Evolutionary conservation across 2,329 filamentous ascomycete species (phyloP), one percentile per base, ranked within the genome.

Genomic region (Colletotrichum sp.): DNA sequence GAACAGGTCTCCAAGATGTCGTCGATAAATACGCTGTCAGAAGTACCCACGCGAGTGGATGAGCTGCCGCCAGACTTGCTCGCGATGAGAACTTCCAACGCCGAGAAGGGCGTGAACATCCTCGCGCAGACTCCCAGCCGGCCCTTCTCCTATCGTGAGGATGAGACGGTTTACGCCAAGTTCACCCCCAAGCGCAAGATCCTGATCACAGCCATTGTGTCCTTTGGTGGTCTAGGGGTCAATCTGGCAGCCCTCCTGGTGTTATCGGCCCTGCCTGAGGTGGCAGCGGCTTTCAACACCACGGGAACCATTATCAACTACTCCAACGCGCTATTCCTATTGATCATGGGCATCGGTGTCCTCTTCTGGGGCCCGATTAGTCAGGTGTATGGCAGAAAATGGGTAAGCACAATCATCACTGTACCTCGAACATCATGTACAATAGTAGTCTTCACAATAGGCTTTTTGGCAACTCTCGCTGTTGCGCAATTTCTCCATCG

Each of bases 251-350:
- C 74, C 10, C 66, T 76, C 15, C 28, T 76, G 5, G 74, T 96
- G 10, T 84, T 96, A 15, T 90, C 94, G 1, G 95, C 94, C 5
- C 91, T 94, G 3, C 94, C 94, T 2, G 94, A 96, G 82, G 92
- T 96, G 7, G 93, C 94, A 2, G 82, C 82, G 5, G 92, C 91
- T 6, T 95, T 91, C 81, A 78, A 87, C 60, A 95, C 93, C 0
- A 93, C 91, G 0, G 93, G 92, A 5, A 90, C 90, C 9, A 89
- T 95, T 72, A 92, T 95, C 81, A 93, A 94, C 80, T 83, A 93
- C 44, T 91, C 89, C 78, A 95, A 95, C 84, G 93, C 93, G 0
- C 81, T 95, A 15, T 95, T 94, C 79, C 88, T 95, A 85, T 83
- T 94, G 4, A 93, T 93, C 80, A 95, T 95, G 93, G 93, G 92